A percentile compares a stretch with the other conserved stretches of the same genome.
These are phyloP conservation scores for Cicer arietinum DNA, from an alignment of 306 rosid genomes.

Conservation along the genomic window DNA sequence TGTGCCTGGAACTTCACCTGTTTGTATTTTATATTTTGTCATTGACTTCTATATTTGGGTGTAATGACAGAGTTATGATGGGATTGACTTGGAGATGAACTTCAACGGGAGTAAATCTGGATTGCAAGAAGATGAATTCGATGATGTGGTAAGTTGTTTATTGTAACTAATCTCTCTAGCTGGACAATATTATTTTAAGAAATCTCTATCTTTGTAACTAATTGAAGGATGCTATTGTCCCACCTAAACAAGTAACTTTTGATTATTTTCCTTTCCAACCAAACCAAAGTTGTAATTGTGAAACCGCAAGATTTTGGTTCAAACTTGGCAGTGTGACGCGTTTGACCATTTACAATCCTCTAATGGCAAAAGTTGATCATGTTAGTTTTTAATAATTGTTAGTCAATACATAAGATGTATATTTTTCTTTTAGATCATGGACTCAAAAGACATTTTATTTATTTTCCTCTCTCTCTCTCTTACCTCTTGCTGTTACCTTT, in stretches of 20 bases:
- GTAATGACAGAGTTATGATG: slow-evolving; percentile 66
- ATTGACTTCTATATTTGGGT: slow-evolving; percentile 39
- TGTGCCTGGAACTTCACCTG: slow-evolving; percentile 6
- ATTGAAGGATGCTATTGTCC: background rate
- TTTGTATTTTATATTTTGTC: background rate
- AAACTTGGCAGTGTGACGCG: background rate
- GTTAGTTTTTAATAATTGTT: slow-evolving; percentile 5
- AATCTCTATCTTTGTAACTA: background rate
- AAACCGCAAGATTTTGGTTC: slow-evolving; percentile 19
- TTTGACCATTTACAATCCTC: background rate
- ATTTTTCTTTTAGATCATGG: slow-evolving; percentile 5
- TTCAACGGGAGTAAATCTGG: slow-evolving; percentile 58
- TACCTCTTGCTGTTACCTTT: background rate
- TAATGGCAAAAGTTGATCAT: background rate
- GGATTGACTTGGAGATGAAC: slow-evolving; percentile 82
- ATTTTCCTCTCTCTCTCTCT: background rate
- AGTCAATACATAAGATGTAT: background rate
- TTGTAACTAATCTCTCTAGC: slow-evolving; percentile 19
- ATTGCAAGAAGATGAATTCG: slow-evolving; percentile 61
- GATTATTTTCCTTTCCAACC: background rate
- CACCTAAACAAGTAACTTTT: slow-evolving; percentile 15
- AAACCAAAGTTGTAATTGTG: slow-evolving; percentile 34
- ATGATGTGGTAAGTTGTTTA: slow-evolving; percentile 58
- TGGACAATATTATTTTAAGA: slow-evolving; percentile 29
- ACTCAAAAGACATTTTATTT: background rate